phyloP scores from a whole-genome alignment of 805 yeast species.

The Wickerhamiella allomyrinae region DNA sequence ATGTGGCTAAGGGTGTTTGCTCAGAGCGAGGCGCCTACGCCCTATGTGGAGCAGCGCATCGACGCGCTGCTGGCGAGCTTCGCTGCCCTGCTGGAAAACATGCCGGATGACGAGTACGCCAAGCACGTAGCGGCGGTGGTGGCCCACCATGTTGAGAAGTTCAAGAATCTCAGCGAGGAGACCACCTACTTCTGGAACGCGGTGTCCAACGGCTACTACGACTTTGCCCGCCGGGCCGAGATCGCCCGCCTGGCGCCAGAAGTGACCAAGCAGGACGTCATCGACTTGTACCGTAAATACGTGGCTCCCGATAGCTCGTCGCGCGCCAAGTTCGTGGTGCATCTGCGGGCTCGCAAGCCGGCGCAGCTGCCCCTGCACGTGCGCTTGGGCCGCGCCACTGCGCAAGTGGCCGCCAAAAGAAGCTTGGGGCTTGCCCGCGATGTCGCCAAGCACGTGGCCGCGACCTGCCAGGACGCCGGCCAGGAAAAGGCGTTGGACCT shows the following conservation, averaged over 20 bases:
- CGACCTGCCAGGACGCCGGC: conserved; percentile 1
- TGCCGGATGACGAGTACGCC: conserved; percentile 51
- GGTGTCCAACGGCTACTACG: conserved; percentile 64
- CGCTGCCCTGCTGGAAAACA: conserved; percentile 31
- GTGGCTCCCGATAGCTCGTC: conserved; percentile 28
- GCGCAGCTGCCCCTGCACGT: not conserved
- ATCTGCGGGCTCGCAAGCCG: conserved; percentile 41
- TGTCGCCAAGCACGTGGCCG: conserved; percentile 21
- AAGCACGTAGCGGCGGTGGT: conserved; percentile 58
- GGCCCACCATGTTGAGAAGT: conserved; percentile 50
- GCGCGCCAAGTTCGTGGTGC: conserved; percentile 38
- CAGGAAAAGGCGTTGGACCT: not conserved
- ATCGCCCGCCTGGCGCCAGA: conserved; percentile 43
- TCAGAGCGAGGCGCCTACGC: conserved; percentile 70
- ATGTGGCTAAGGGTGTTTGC: conserved; percentile 59
- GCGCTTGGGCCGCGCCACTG: not conserved
- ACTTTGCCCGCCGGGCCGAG: conserved; percentile 44
- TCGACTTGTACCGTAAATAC: conserved; percentile 36
- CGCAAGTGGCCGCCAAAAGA: not conserved
- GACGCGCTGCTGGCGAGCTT: conserved; percentile 44
- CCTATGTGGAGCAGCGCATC: conserved; percentile 64
- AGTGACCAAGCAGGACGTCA: conserved; percentile 43
- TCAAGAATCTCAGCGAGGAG: conserved; percentile 72
- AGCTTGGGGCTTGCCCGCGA: conserved; percentile 13
- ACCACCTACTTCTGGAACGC: conserved; percentile 46